Evolutionary conservation across 495 filamentous ascomycete genomes (phyloP).

Genomic region (Neurospora sp.): DNA sequence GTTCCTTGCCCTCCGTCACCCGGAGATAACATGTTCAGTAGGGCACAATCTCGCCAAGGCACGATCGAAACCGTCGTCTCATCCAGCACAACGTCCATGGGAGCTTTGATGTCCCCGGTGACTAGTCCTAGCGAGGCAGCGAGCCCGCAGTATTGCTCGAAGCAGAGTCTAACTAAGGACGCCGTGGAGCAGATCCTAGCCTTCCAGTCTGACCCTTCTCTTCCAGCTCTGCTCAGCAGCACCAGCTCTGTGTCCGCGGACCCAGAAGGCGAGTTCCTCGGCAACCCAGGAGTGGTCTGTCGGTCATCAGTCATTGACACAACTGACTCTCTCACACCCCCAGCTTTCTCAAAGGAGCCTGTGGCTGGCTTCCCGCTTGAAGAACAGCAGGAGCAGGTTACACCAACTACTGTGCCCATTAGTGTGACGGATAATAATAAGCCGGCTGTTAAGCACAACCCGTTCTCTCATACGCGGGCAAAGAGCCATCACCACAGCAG

Average conservation of each 20-base stretch:
- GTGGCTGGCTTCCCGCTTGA: slow-evolving; percentile 31
- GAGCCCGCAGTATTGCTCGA: slow-evolving; percentile 46
- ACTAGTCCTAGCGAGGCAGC: slow-evolving; percentile 43
- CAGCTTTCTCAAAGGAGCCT: slow-evolving; percentile 37
- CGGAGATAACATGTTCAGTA: slow-evolving; percentile 31
- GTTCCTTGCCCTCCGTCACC: slow-evolving; percentile 38
- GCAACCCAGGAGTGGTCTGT: slow-evolving; percentile 35
- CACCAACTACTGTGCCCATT: not conserved
- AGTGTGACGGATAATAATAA: not conserved
- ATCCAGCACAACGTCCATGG: slow-evolving; percentile 37
- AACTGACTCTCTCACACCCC: slow-evolving; percentile 44
- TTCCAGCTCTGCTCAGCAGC: slow-evolving; percentile 68
- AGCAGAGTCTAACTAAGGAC: slow-evolving; percentile 43
- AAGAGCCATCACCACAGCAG: slow-evolving; percentile 20
- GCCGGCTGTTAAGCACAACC: not conserved
- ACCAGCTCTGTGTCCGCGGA: slow-evolving; percentile 68
- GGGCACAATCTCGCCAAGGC: slow-evolving; percentile 23
- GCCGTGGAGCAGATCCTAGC: slow-evolving; percentile 49
- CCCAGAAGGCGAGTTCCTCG: slow-evolving; percentile 43
- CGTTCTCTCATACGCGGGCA: not conserved
- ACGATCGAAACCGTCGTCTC: slow-evolving; percentile 32
- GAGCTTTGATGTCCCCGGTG: slow-evolving; percentile 29
- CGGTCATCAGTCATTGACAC: slow-evolving; percentile 33
- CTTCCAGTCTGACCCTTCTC: slow-evolving; percentile 63
- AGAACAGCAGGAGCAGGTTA: slow-evolving; percentile 15